A percentile compares a stretch with the other conserved stretches of the same genome.
Evolutionary conservation across 129 eudicot genomes (phyloP).

Genomic region (sunflower (Helianthus annuus)): DNA sequence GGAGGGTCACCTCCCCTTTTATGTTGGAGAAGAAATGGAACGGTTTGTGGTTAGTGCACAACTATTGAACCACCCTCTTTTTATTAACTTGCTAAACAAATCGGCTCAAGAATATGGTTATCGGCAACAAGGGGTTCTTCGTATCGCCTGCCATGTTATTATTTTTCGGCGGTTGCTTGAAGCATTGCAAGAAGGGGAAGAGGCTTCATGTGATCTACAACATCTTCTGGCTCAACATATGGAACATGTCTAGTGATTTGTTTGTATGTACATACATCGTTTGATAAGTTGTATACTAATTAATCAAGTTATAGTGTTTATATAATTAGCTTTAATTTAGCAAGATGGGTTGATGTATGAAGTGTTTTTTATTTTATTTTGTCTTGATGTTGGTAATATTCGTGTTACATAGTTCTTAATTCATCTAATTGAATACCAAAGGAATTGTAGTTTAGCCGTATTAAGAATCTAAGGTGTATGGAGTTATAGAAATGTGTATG

Average conservation of each 20-base stretch:
- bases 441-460: too few relatives aligned
- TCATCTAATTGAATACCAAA: too few relatives aligned
- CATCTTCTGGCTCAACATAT: conserved; percentile 1
- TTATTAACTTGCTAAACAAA: conserved; percentile 53
- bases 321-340: background rate
- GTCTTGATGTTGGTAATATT: too few relatives aligned
- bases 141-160: conserved; percentile 72
- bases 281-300: background rate
- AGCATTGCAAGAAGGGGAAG: conserved; percentile 47
- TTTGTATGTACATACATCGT: background rate
- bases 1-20: conserved; percentile 71
- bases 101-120: conserved; percentile 93
- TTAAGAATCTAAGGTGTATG: too few relatives aligned
- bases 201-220: conserved; percentile 14
- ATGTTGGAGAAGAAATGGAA: conserved; percentile 60
- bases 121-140: conserved; percentile 74
- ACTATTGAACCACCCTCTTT: conserved; percentile 68
- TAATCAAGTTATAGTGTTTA: background rate
- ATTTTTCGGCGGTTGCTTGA: conserved; percentile 65
- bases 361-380: too few relatives aligned
- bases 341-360: too few relatives aligned
- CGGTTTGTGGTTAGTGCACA: conserved; percentile 56
- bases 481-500: too few relatives aligned
- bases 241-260: background rate
- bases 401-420: too few relatives aligned